A percentile compares a stretch with the other conserved stretches of the same genome.
Evolutionary conservation across 306 rosid genomes (phyloP).

Genomic region (Lagenaria siceraria): DNA sequence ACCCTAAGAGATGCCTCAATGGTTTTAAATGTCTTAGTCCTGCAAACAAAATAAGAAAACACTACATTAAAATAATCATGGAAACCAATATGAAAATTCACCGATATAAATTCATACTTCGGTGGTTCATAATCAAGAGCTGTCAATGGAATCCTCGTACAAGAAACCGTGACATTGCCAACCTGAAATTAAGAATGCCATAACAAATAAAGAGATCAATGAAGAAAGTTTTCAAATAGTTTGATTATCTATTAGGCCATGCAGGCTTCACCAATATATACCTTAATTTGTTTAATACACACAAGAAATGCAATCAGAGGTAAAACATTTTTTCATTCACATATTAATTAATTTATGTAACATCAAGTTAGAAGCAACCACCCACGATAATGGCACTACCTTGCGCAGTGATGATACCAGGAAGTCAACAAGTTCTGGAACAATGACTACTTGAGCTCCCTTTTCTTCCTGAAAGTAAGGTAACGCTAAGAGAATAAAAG

Average conservation of each 20-base stretch:
- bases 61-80: not conserved
- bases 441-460: conserved; percentile 77
- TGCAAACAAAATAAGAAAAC: conserved; percentile 22
- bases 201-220: conserved; percentile 2
- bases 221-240: not conserved
- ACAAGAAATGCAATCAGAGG: not conserved
- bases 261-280: not conserved
- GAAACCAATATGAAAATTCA: conserved; percentile 9
- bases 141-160: conserved; percentile 65
- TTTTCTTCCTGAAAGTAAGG: conserved; percentile 50
- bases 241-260: not conserved
- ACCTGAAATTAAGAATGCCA: conserved; percentile 35
- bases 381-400: conserved; percentile 33
- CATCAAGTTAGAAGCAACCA: not conserved
- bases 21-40: conserved; percentile 64
- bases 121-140: conserved; percentile 92
- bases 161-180: conserved; percentile 69
- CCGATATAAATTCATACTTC: conserved; percentile 28
- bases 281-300: not conserved
- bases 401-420: conserved; percentile 53
- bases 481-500: not conserved
- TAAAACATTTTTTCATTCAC: not conserved
- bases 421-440: conserved; percentile 75
- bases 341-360: not conserved
- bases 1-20: conserved; percentile 74